Percentiles rank a stretch among this genome's conserved stretches.
These are phyloP conservation scores for Rhodotorula sp. DNA, from an alignment of 1,284 basidiomycete species.

Conservation along the genomic window DNA sequence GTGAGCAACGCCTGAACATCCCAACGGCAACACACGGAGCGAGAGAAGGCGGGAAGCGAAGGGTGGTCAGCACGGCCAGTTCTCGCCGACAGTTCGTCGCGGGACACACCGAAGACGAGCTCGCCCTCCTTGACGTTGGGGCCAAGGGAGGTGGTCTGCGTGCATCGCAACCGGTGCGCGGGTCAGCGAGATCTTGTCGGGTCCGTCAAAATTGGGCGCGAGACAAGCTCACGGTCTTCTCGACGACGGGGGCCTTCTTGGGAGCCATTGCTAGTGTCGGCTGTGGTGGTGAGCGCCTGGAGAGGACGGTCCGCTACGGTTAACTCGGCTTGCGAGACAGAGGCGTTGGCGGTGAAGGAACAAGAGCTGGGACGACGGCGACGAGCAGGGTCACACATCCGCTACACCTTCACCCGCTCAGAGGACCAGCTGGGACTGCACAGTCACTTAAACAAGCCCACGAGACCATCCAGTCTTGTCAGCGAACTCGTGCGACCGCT, in stretches of 20 bases:
- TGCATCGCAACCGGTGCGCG: too few relatives aligned
- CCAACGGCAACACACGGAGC: too few relatives aligned
- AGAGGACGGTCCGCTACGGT: too few relatives aligned
- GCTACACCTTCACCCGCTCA: neutral
- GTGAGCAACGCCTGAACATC: slow-evolving; percentile 69
- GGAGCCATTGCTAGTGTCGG: neutral
- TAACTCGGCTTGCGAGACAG: neutral
- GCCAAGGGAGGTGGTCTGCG: slow-evolving; percentile 61
- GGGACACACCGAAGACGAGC: slow-evolving; percentile 56
- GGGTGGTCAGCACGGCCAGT: too few relatives aligned
- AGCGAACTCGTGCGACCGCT: neutral
- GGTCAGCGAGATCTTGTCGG: too few relatives aligned
- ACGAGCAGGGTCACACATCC: too few relatives aligned
- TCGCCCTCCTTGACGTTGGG: slow-evolving; percentile 93
- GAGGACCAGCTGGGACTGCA: neutral
- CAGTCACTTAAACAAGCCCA: neutral
- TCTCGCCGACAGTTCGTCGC: too few relatives aligned
- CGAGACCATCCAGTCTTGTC: neutral
- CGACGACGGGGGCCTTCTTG: neutral
- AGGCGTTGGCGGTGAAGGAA: neutral
- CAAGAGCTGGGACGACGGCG: neutral
- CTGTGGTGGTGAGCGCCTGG: neutral
- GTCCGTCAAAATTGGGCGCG: too few relatives aligned
- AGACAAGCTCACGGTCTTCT: neutral
- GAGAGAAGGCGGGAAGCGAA: too few relatives aligned